A percentile compares a stretch with the other conserved stretches of the same genome.
phyloP scores from a whole-genome alignment of 2,329 filamentous ascomycete genomes.

The Beauveria asiatica region DNA sequence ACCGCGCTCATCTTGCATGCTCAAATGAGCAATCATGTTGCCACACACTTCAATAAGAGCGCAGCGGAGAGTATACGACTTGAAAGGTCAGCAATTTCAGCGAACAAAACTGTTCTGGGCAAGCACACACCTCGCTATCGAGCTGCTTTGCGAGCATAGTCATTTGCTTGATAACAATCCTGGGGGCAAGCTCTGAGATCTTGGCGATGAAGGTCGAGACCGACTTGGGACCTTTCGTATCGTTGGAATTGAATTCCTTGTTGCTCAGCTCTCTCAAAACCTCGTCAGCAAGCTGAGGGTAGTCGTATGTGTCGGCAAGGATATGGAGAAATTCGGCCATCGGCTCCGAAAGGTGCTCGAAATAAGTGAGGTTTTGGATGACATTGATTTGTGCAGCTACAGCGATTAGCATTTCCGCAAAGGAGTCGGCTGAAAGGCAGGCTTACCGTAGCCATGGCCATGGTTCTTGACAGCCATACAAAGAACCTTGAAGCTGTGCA shows the following conservation, averaged over 20 bases:
- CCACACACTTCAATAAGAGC: constrained; percentile 95
- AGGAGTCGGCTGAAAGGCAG: not conserved
- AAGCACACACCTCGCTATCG: constrained; percentile 69
- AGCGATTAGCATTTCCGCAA: constrained; percentile 20
- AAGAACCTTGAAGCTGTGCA: constrained; percentile 95
- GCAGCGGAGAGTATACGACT: constrained; percentile 88
- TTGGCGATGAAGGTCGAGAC: constrained; percentile 91
- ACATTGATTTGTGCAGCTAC: constrained; percentile 92
- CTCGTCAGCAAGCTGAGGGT: constrained; percentile 89
- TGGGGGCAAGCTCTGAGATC: constrained; percentile 82
- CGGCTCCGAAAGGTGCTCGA: constrained; percentile 95
- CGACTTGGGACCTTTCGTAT: constrained; percentile 90
- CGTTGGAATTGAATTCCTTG: constrained; percentile 96
- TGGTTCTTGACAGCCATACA: constrained; percentile 97
- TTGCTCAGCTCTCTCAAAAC: constrained; percentile 89
- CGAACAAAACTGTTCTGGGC: fast-evolving
- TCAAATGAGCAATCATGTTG: constrained; percentile 86
- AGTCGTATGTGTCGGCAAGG: constrained; percentile 92
- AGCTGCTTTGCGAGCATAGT: constrained; percentile 88
- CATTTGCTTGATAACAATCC: constrained; percentile 95
- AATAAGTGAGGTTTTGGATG: constrained; percentile 95
- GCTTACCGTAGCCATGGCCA: constrained; percentile 83
- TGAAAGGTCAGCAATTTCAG: constrained; percentile 17
- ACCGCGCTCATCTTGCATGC: constrained; percentile 80
- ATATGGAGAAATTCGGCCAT: constrained; percentile 99